Base-by-base conservation (phyloP, 257 asterid genomes). In the Primulina eburnea region DNA sequence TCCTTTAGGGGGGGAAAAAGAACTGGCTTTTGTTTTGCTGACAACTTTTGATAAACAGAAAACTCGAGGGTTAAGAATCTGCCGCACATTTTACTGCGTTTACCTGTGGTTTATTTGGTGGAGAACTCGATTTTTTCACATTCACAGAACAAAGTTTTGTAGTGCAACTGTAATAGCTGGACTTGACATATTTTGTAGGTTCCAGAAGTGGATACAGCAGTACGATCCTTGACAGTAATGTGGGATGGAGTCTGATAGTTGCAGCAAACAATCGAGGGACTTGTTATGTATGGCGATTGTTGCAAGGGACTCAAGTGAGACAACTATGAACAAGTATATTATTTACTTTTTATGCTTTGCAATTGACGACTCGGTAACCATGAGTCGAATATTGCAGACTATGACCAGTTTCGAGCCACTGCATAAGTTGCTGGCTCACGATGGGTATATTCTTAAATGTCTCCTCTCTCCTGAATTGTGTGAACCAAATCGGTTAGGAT, bases 361-460 rank as follows among this genome's bases (percentile, higher is more conserved):
- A 1, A 37, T 65, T 38, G 67, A 62, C 16, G 24, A 16, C 56
- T 71, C 21, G 56, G 47, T 56, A 34, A 34, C 68, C 34, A 53
- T 14, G 9, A 60, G 70, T 11, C 58, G 11, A 43, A 50, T 47
- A 12, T 75, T 78, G 86, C 89, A 93, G 99, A 88, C 97, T n/a
- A 90, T 91, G 95, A 89, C 97, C 75, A 87, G 87, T 83, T 93
- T 93, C 62, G 97, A 93, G 88, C 99, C 99, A 66, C 93, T 90
- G 72, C 99, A 93, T 77, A 93, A 89, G 87, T 82, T 93, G 75
- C 96, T 86, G 71, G 97, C 97, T 73, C 99, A 91, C 64, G 96
- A 89, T 33, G 90, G 92, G 55, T 93, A 91, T 72, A 90, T 93
- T 73, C 96, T 93, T 29, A 93, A 93, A 74, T 93, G 99, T 70